Conservation (phyloP, 768 basidiomycete genomes). For the Boletus sensibilis region DNA sequence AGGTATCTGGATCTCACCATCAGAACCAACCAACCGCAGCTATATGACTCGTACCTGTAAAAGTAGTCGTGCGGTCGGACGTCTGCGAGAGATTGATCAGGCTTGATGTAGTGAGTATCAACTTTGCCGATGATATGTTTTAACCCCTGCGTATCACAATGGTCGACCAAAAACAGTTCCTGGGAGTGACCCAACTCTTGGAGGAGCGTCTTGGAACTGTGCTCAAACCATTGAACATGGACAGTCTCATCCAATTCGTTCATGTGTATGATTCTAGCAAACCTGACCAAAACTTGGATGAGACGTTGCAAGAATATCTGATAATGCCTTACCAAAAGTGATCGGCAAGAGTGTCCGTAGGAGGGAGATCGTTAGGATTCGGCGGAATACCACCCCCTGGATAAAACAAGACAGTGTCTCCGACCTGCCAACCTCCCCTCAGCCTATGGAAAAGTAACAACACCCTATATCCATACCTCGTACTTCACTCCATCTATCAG, state of each 20-base stretch:
- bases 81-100: slow-evolving; percentile 25
- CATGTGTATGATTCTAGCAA: slow-evolving; percentile 61
- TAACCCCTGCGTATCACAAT: slow-evolving; percentile 48
- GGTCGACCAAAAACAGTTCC: slow-evolving; percentile 61
- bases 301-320: not conserved
- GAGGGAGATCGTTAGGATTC: slow-evolving; percentile 35
- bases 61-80: slow-evolving; percentile 46
- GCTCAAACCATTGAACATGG: slow-evolving; percentile 77
- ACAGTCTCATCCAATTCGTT: slow-evolving; percentile 40
- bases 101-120: slow-evolving; percentile 37
- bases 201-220: slow-evolving; percentile 60
- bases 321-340: slow-evolving; percentile 58
- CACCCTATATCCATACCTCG: slow-evolving; percentile 32
- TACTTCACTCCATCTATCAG: slow-evolving; percentile 45
- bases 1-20: slow-evolving; percentile 40
- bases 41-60: slow-evolving; percentile 46
- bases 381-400: slow-evolving; percentile 39
- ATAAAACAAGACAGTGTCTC: slow-evolving; percentile 59
- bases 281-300: slow-evolving; percentile 44
- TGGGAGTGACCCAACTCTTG: slow-evolving; percentile 58
- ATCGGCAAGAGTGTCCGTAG: slow-evolving; percentile 44
- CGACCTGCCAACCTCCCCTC: slow-evolving; percentile 43
- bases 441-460: not conserved
- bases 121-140: slow-evolving; percentile 49
- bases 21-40: not conserved